These are phyloP conservation scores for Stemphylium lycopersici DNA, from an alignment of 2,329 filamentous ascomycete species.

Conservation along the genomic window DNA sequence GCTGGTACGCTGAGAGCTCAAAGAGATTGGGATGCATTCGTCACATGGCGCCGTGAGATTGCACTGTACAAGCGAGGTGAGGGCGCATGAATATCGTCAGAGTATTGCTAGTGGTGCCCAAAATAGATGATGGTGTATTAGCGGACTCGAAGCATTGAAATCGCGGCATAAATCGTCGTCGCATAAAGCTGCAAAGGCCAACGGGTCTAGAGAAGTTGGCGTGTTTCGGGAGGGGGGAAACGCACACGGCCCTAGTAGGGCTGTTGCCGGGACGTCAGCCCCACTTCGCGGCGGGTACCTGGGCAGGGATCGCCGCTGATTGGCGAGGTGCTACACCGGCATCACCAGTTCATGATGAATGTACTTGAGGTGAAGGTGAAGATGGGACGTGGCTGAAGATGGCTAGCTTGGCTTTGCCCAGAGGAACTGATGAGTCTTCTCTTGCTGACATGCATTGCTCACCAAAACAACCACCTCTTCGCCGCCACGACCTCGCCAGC, in stretches of 20 bases:
- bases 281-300: slow-evolving; percentile 17
- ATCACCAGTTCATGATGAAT: slow-evolving; percentile 7
- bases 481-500: background rate
- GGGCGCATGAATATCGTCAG: background rate
- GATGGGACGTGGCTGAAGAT: background rate
- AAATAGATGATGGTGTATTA: background rate
- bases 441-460: background rate
- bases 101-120: background rate
- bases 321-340: slow-evolving; percentile 5
- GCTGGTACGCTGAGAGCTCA: too few relatives aligned
- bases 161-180: too few relatives aligned
- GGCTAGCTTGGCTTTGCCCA: background rate
- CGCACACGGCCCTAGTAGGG: slow-evolving; percentile 11
- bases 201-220: background rate
- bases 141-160: too few relatives aligned
- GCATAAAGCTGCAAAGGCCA: background rate
- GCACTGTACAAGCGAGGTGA: background rate
- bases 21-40: too few relatives aligned
- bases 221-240: slow-evolving; percentile 9
- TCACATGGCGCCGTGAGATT: background rate
- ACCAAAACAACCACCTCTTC: background rate
- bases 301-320: slow-evolving; percentile 9
- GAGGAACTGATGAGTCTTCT: slow-evolving; percentile 1
- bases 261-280: slow-evolving; percentile 15
- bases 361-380: slow-evolving; percentile 2